Evolutionary conservation across 1,284 basidiomycete species (phyloP).

Genomic region (Anthracocystis walkeri): DNA sequence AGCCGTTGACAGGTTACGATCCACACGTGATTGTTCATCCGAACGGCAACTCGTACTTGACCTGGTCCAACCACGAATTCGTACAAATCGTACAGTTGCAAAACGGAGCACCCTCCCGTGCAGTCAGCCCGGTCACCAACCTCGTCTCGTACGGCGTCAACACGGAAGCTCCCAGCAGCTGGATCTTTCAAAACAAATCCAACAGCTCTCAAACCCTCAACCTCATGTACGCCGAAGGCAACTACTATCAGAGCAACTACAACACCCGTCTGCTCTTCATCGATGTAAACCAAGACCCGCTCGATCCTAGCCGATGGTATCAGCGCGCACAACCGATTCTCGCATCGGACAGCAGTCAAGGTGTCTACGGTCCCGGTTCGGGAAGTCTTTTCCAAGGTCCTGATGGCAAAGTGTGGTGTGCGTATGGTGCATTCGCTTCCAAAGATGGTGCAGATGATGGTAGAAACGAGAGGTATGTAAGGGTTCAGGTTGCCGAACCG

Average conservation of each 20-base stretch:
- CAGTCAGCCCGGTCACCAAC: conserved; percentile 17
- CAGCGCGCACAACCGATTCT: conserved; percentile 35
- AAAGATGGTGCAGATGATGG: conserved; percentile 29
- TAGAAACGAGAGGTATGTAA: conserved; percentile 37
- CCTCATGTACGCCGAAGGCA: conserved; percentile 45
- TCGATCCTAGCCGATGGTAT: conserved; percentile 27
- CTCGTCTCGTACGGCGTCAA: conserved; percentile 47
- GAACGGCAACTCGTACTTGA: conserved; percentile 43
- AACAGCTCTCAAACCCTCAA: conserved; percentile 41
- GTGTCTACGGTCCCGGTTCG: conserved; percentile 38
- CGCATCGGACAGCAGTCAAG: conserved; percentile 26
- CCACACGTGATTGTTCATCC: conserved; percentile 47
- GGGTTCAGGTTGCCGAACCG: conserved; percentile 37
- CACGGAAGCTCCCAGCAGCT: conserved; percentile 40
- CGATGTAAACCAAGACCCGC: conserved; percentile 30
- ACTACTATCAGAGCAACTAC: conserved; percentile 49
- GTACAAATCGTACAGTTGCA: conserved; percentile 43
- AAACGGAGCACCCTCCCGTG: conserved; percentile 29
- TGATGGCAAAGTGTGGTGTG: conserved; percentile 30
- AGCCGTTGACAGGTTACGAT: conserved; percentile 33
- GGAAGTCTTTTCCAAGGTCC: conserved; percentile 39
- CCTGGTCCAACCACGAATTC: conserved; percentile 44
- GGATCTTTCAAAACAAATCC: conserved; percentile 31
- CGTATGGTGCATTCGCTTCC: conserved; percentile 40
- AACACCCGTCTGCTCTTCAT: conserved; percentile 39